Percentiles rank a stretch among this genome's conserved stretches.
These are phyloP conservation scores for Thalia dealbata DNA, from an alignment of 176 grass and related monocot genomes.

Conservation along the genomic window DNA sequence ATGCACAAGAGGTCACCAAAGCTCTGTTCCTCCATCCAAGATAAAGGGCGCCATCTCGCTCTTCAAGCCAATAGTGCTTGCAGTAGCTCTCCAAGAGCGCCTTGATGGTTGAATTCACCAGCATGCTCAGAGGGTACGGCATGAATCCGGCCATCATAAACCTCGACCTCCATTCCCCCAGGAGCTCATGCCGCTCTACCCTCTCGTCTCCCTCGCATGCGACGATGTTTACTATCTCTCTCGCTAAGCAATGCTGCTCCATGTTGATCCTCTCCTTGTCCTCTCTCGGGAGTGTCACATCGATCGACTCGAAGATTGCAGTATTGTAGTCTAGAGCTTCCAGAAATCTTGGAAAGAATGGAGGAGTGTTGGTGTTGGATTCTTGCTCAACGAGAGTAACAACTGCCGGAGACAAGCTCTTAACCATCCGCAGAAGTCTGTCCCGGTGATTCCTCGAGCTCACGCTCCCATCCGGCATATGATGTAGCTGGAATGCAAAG, in stretches of 20 bases:
- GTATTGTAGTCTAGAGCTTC: neutral
- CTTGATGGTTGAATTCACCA: conserved; percentile 1
- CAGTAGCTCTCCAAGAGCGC: neutral
- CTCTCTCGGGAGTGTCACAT: neutral
- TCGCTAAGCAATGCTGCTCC: neutral
- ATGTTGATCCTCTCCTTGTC: neutral
- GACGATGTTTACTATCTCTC: neutral
- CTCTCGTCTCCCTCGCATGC: neutral
- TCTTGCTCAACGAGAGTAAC: neutral
- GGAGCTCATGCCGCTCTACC: neutral
- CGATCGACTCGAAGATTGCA: neutral
- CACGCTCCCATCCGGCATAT: neutral
- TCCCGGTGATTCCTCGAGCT: neutral
- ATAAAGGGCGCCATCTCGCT: neutral
- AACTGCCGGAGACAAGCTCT: neutral
- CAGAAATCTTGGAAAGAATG: neutral
- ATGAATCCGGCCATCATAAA: conserved; percentile 1
- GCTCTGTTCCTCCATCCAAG: neutral
- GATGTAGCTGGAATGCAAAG: neutral
- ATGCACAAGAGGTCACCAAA: neutral
- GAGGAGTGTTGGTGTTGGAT: neutral
- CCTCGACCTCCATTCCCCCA: neutral
- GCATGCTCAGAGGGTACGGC: neutral
- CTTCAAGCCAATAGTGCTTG: neutral
- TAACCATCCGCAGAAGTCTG: neutral